These are phyloP conservation scores for Melocanna baccifera DNA, from an alignment of 176 grass and related monocot genomes.

Conservation along the genomic window DNA sequence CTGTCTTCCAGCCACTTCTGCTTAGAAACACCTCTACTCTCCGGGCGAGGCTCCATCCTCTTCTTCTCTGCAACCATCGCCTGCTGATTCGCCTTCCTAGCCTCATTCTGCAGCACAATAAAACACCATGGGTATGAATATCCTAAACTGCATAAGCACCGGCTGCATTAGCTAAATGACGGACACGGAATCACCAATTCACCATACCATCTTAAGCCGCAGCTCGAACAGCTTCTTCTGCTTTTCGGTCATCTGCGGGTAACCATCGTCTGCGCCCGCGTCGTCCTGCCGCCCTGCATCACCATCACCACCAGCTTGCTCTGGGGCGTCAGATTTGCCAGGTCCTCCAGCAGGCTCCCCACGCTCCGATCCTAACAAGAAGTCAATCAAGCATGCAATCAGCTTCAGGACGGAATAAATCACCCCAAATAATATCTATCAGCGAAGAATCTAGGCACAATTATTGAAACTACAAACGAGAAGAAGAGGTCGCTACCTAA, in stretches of 20 bases:
- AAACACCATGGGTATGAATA: background rate
- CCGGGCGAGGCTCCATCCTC: slow-evolving; percentile 70
- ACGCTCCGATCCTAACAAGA: slow-evolving; percentile 26
- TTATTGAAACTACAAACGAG: background rate
- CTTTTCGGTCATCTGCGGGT: slow-evolving; percentile 77
- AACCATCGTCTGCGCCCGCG: slow-evolving; percentile 35
- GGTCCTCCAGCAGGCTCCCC: slow-evolving; percentile 12
- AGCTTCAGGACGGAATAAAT: background rate
- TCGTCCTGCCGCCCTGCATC: slow-evolving; percentile 2
- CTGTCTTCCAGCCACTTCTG: slow-evolving; percentile 93
- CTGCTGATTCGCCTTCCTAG: slow-evolving; percentile 87
- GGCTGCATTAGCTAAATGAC: background rate
- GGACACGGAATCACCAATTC: background rate
- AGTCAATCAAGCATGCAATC: background rate
- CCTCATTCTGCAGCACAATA: slow-evolving; percentile 55
- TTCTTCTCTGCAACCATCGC: slow-evolving; percentile 92
- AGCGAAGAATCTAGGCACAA: too few species aligned
- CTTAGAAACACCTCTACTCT: slow-evolving; percentile 87
- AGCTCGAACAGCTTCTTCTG: slow-evolving; percentile 77
- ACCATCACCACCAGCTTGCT: slow-evolving; percentile 22
- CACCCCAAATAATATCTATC: background rate
- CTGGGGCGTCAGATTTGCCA: slow-evolving; percentile 5
- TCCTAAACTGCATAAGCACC: background rate
- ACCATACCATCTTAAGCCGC: slow-evolving; percentile 79
- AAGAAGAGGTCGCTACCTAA: background rate